Conservation (phyloP, 148 eudicot genomes). For the Rhododendron ovatum region DNA sequence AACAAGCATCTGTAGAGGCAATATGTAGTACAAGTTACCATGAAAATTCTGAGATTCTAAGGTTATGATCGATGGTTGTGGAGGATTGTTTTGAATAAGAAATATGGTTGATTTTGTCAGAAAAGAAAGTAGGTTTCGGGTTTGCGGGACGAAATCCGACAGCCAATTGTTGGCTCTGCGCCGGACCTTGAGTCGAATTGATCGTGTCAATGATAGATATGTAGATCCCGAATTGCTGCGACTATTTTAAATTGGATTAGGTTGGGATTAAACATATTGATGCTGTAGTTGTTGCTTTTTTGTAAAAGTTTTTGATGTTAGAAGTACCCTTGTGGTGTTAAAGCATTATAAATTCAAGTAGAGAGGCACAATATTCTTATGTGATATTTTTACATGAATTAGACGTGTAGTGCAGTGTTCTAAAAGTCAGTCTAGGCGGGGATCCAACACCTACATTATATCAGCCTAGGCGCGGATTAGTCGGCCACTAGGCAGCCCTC, state of each 20-base stretch:
- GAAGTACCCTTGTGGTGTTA: not conserved
- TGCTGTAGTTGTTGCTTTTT: not conserved
- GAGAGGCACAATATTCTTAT: not conserved
- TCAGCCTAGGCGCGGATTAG: too few relatives aligned
- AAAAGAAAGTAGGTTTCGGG: too few relatives aligned
- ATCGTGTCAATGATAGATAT: not conserved
- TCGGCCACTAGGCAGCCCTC: too few relatives aligned
- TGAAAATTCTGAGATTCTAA: not conserved
- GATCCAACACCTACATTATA: too few relatives aligned
- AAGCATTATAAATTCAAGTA: conserved; percentile 6
- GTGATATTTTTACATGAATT: not conserved
- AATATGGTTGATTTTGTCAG: not conserved
- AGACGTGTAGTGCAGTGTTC: not conserved
- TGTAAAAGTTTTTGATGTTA: not conserved
- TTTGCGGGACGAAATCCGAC: too few relatives aligned
- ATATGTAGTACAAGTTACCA: not conserved
- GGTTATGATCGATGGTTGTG: not conserved
- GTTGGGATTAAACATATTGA: not conserved
- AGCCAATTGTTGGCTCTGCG: too few relatives aligned
- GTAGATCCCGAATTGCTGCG: not conserved
- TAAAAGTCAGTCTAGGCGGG: too few relatives aligned
- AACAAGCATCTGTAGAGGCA: not conserved
- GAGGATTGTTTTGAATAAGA: not conserved
- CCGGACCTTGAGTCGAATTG: too few relatives aligned
- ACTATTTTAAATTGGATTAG: not conserved